Base-by-base conservation (phyloP, 257 asterid genomes). In the Dorcoceras hygrometricum region DNA sequence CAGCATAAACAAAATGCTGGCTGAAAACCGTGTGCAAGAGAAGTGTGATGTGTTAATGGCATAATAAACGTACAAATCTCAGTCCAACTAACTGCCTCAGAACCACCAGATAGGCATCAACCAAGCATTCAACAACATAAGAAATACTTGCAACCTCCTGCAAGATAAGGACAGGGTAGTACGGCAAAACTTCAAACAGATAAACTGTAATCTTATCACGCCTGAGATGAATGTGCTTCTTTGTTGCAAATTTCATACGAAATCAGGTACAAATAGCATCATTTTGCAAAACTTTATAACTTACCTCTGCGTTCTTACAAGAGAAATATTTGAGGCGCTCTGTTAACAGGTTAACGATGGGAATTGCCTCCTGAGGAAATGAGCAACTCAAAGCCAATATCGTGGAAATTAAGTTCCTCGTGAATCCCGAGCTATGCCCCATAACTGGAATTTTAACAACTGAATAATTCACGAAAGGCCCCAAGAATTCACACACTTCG, bases 401-500 rank as follows among this genome's bases (percentile, higher is more conserved):
- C 62, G 88, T 78, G 32, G 94, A 81, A 62, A 87, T 74, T 73
- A 90, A 80, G 79, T 69, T 79, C 79, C 86, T 80, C 64, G 66
- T 18, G 34, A 88, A 86, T 28, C 85, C 72, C 39, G 83, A 70
- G 63, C 77, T 59, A 53, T 86, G 70, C 64, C 71, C 77, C 16
- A 75, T 71, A 57, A 67, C 57, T 20, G 95, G 80, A 73, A 57
- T 75, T 67, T 71, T 81, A 70, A 94, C 73, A 53, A 88, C 67
- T 16, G 88, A 79, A 86, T 80, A 82, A 75, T 87, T 90, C 71
- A 94, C 70, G 77, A 94, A 84, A 75, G 97, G 95, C 68, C 80
- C 74, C 82, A 94, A 61, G 79, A 86, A 90, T n/a, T 88, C 91
- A 84, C 95, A 88, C 73, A 87, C 87, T 20, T 84, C 81, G 62